These are phyloP conservation scores for Pleurotus tuber-regium DNA, from an alignment of 768 basidiomycete species.

Conservation along the genomic window DNA sequence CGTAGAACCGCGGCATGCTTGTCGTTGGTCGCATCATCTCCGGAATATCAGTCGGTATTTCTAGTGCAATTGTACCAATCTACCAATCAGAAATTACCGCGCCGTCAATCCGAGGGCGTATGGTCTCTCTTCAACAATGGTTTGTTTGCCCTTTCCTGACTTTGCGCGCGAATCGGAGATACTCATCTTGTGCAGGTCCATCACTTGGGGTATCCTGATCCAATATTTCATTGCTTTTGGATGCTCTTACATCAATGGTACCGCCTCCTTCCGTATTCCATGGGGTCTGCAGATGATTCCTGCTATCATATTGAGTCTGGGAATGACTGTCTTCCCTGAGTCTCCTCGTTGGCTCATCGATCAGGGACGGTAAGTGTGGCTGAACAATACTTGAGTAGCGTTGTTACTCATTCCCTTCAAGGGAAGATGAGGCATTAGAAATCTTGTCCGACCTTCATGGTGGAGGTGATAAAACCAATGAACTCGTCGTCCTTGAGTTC, in stretches of 20 bases:
- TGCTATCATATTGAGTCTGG: slow-evolving; percentile 62
- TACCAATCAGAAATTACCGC: slow-evolving; percentile 77
- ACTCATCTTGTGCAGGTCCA: slow-evolving; percentile 35
- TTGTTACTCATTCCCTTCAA: slow-evolving; percentile 12
- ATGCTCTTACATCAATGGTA: slow-evolving; percentile 68
- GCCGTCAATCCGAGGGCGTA: slow-evolving; percentile 68
- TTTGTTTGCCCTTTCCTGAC: slow-evolving; percentile 11
- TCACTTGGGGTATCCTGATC: slow-evolving; percentile 76
- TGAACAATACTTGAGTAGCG: not conserved
- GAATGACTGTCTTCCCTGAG: slow-evolving; percentile 70
- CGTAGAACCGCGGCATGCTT: slow-evolving; percentile 70
- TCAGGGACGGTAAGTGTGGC: slow-evolving; percentile 40
- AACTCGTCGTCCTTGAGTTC: slow-evolving; percentile 67
- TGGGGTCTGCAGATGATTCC: slow-evolving; percentile 83
- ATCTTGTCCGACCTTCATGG: slow-evolving; percentile 77
- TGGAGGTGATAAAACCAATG: slow-evolving; percentile 51
- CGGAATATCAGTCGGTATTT: slow-evolving; percentile 65
- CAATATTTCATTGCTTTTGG: slow-evolving; percentile 79
- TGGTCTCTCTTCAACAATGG: slow-evolving; percentile 80
- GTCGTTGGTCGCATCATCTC: slow-evolving; percentile 68
- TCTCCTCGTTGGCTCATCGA: slow-evolving; percentile 74
- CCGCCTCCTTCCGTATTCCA: slow-evolving; percentile 75
- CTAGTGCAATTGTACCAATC: slow-evolving; percentile 66
- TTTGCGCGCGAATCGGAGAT: not conserved
- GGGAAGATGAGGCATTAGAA: slow-evolving; percentile 62